A percentile compares a stretch with the other conserved stretches of the same genome.
Evolutionary conservation across 2,329 filamentous ascomycete species (phyloP).

Genomic region (Thermoascus crustaceus): DNA sequence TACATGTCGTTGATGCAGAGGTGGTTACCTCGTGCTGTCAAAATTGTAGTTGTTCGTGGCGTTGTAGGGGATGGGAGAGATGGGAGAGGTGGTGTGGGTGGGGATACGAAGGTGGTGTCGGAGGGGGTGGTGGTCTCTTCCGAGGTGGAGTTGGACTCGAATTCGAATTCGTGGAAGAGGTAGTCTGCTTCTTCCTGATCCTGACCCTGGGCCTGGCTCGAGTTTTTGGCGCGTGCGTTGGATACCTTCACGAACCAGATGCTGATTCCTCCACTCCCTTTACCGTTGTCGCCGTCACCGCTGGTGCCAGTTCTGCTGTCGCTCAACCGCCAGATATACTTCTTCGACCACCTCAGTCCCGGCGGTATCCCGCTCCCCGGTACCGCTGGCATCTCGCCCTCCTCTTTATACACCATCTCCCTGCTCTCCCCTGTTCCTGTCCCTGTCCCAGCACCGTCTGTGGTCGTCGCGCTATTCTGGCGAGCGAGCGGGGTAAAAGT

Average conservation of each 20-base stretch:
- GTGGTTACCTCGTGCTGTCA: conserved; percentile 34
- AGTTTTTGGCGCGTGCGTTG: conserved; percentile 4
- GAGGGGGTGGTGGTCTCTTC: not conserved
- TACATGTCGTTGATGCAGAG: conserved; percentile 42
- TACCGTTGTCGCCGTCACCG: conserved; percentile 2
- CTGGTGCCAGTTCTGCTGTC: conserved; percentile 7
- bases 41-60: conserved; percentile 17
- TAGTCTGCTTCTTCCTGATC: conserved; percentile 31
- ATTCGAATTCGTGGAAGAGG: conserved; percentile 37
- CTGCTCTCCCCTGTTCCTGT: conserved; percentile 8
- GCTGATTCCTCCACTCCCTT: conserved; percentile 23
- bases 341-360: conserved; percentile 30
- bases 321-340: conserved; percentile 37
- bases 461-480: conserved; percentile 13
- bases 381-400: conserved; percentile 33
- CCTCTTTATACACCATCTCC: conserved; percentile 35
- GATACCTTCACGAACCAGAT: conserved; percentile 40
- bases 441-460: conserved; percentile 8
- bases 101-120: conserved; percentile 4
- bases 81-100: conserved; percentile 16
- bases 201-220: not conserved
- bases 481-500: conserved; percentile 23
- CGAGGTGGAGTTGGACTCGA: conserved; percentile 12
- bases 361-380: conserved; percentile 15
- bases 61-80: conserved; percentile 1